A percentile compares a stretch with the other conserved stretches of the same genome.
Conservation (phyloP, 2,329 filamentous ascomycete species). For the Alternaria angustiovoidea region DNA sequence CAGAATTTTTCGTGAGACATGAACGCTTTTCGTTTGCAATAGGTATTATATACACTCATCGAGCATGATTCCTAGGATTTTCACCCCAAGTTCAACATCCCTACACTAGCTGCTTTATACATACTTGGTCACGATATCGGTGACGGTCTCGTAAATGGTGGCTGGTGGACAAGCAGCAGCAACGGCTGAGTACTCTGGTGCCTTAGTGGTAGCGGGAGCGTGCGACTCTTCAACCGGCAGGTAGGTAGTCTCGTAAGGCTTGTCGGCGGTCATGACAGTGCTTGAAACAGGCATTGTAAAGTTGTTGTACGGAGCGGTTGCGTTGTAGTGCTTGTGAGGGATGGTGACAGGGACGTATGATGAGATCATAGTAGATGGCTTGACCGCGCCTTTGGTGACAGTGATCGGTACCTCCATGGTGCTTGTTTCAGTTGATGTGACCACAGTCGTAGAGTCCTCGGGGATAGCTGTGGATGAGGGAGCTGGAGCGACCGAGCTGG, state of each 20-base stretch:
- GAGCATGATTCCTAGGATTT: background rate
- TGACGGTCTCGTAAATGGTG: constrained; percentile 10
- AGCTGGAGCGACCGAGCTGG: constrained; percentile 3
- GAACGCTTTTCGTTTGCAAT: background rate
- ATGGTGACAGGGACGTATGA: constrained; percentile 6
- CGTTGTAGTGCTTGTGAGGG: constrained; percentile 1
- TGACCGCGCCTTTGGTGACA: background rate
- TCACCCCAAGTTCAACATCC: no score
- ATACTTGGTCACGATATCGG: background rate
- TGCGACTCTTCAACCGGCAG: constrained; percentile 1
- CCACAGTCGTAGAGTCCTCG: background rate
- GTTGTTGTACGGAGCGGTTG: constrained; percentile 6
- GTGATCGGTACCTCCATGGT: background rate
- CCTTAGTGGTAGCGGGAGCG: constrained; percentile 6
- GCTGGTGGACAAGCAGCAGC: constrained; percentile 7
- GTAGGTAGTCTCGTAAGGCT: constrained; percentile 11
- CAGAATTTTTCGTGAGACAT: background rate
- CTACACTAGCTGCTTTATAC: background rate
- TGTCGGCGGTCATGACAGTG: background rate
- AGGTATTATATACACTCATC: constrained; percentile 1
- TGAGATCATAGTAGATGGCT: constrained; percentile 2
- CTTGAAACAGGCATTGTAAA: constrained; percentile 5
- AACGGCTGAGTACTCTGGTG: constrained; percentile 3
- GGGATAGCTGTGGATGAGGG: background rate
- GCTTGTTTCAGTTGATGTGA: constrained; percentile 3